Evolutionary conservation across 352 stramenopile genomes (phyloP).

Genomic region (Phytophthora syringae): DNA sequence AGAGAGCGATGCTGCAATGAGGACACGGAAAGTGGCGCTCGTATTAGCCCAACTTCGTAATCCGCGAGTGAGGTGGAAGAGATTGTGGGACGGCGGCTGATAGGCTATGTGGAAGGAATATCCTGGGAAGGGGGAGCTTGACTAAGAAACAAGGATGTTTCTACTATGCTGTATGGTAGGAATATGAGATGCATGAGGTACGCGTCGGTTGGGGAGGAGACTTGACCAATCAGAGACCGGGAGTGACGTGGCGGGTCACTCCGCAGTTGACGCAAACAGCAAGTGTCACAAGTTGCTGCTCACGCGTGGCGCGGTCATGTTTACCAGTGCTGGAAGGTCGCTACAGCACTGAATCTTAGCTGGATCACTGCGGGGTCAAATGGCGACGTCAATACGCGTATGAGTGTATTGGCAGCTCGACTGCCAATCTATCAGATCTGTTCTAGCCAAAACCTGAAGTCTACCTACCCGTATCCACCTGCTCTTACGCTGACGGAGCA

Average conservation of each 20-base stretch:
- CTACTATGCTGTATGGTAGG: background rate
- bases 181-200: background rate
- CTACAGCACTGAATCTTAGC: background rate
- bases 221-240: conserved; percentile 7
- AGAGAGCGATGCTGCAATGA: conserved; percentile 28
- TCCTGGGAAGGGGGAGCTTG: background rate
- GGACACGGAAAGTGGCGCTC: conserved; percentile 11
- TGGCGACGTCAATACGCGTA: background rate
- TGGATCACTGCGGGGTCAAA: background rate
- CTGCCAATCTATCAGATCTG: conserved; percentile 7
- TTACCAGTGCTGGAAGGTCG: no score
- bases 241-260: conserved; percentile 34
- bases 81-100: background rate
- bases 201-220: conserved; percentile 3
- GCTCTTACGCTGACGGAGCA: conserved; percentile 18
- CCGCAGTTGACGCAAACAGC: conserved; percentile 35
- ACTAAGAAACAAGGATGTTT: background rate
- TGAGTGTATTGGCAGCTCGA: background rate
- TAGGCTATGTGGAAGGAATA: background rate
- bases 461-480: no score
- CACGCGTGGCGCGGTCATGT: background rate
- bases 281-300: conserved; percentile 15
- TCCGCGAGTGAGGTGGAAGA: conserved; percentile 6
- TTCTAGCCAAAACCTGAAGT: conserved; percentile 13
- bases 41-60: conserved; percentile 32